Evolutionary conservation across 768 basidiomycete species (phyloP), one percentile per base, ranked within the genome.

Genomic region (Heimioporus sp.): DNA sequence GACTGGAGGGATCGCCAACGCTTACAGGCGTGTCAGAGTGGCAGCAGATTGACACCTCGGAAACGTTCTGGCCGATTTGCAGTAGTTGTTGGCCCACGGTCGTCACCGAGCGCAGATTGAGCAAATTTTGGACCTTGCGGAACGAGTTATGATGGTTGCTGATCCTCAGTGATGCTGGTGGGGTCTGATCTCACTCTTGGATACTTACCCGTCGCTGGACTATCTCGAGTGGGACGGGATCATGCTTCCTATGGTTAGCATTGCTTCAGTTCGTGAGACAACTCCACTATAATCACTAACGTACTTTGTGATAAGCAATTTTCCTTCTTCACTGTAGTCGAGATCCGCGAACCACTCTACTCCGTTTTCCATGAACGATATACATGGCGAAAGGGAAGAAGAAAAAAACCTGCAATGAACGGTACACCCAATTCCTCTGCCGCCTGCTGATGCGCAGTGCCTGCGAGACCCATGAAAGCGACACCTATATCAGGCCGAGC

Each of bases 271-370:
- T 40, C n/a, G 24, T 10, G 15, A n/a, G 32, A 32, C 2, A 28
- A 28, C 24, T 28, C 5, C 5, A 28, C 24, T 28, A 28, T 28
- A 8, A 17, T 20, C 30, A 16, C 11, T 21, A 10, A 20, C 66
- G 16, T 50, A 81, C 82, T 81, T 77, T 10, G 83, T 83, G 49
- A 84, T 84, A 35, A 86, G 59, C 28, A 86, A 70, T 56, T 77
- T 79, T 4, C 85, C 85, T 49, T 78, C 73, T 3, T 73, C 60
- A 46, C 66, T 75, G 56, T 87, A 86, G 17, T 84, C 81, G 28
- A 86, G 65, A 60, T 89, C 85, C 2, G 80, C 82, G 58, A 83
- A 86, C 80, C 82, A 85, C 53, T 85, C 83, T 83, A 49, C 48
- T 30, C 13, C 44, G 8, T 11, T 36, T 30, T n/a, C 1, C 12